phyloP scores from a whole-genome alignment of 164 flowering plant genomes.

The Amborella trichopoda region DNA sequence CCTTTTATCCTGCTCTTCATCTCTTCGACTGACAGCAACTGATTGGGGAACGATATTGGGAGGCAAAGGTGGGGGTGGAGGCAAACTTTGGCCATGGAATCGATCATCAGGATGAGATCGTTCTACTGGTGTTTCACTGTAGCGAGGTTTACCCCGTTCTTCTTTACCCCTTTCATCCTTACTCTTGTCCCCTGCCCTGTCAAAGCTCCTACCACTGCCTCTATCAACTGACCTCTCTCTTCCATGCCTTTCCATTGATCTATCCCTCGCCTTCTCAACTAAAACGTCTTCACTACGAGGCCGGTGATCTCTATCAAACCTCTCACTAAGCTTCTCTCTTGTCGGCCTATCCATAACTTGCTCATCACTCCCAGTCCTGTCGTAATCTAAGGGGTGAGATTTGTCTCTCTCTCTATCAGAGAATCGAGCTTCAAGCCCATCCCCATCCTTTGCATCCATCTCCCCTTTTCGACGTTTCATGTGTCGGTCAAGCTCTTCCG shows the following conservation, averaged over 20 bases:
- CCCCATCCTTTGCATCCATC: slow-evolving; percentile 54
- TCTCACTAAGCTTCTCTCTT: slow-evolving; percentile 69
- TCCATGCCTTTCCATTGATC: slow-evolving; percentile 76
- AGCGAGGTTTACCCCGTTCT: slow-evolving; percentile 48
- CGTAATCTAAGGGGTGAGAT: slow-evolving; percentile 28
- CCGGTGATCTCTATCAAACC: slow-evolving; percentile 68
- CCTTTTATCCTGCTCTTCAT: slow-evolving; percentile 83
- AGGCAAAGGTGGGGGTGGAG: slow-evolving; percentile 97
- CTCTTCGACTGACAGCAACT: slow-evolving; percentile 50
- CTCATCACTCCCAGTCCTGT: slow-evolving; percentile 44
- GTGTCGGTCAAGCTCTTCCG: slow-evolving; percentile 58
- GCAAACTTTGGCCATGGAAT: slow-evolving; percentile 75
- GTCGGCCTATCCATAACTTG: slow-evolving; percentile 25
- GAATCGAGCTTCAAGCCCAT: slow-evolving; percentile 33
- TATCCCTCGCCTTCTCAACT: slow-evolving; percentile 67
- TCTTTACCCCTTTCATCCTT: slow-evolving; percentile 71
- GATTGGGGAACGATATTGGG: slow-evolving; percentile 81
- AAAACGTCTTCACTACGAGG: slow-evolving; percentile 52
- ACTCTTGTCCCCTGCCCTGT: slow-evolving; percentile 33
- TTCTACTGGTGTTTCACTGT: slow-evolving; percentile 42
- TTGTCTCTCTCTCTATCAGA: slow-evolving; percentile 62
- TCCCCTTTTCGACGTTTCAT: slow-evolving; percentile 81
- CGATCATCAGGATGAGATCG: slow-evolving; percentile 68
- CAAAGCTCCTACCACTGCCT: slow-evolving; percentile 46
- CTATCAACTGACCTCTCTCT: slow-evolving; percentile 84